phyloP scores from a whole-genome alignment of 768 basidiomycete genomes.

The Xerocomus brunneocitrinus region DNA sequence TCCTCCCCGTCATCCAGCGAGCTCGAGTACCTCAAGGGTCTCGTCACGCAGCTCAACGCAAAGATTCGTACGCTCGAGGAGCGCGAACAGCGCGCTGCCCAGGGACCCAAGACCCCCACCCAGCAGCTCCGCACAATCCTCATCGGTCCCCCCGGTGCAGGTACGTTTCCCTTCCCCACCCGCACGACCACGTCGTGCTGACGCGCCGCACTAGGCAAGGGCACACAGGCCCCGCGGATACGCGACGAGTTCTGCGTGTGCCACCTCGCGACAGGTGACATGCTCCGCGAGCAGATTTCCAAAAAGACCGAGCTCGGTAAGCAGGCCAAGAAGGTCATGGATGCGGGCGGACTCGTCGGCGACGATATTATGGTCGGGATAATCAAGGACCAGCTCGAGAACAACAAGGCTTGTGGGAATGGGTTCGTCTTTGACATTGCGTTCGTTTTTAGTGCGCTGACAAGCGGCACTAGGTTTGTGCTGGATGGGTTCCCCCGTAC shows the following conservation, averaged over 20 bases:
- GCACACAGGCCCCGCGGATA: constrained; percentile 94
- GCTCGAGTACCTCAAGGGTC: constrained; percentile 90
- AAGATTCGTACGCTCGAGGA: constrained; percentile 83
- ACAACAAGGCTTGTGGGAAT: constrained; percentile 89
- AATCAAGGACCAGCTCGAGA: constrained; percentile 93
- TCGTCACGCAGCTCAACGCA: constrained; percentile 84
- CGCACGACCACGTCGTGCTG: background rate
- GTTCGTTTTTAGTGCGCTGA: background rate
- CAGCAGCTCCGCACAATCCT: constrained; percentile 87
- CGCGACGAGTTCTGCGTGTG: constrained; percentile 92
- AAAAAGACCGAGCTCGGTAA: constrained; percentile 83
- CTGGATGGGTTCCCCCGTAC: constrained; percentile 99
- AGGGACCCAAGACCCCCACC: constrained; percentile 53
- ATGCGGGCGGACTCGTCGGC: constrained; percentile 87
- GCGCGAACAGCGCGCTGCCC: constrained; percentile 48
- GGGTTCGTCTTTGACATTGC: constrained; percentile 64
- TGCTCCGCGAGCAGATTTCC: constrained; percentile 92
- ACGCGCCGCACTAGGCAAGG: constrained; percentile 68
- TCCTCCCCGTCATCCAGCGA: constrained; percentile 65
- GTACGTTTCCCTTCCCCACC: constrained; percentile 43
- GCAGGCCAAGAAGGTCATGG: constrained; percentile 97
- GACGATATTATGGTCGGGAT: constrained; percentile 98
- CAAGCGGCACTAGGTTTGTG: constrained; percentile 65
- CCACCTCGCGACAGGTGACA: constrained; percentile 98
- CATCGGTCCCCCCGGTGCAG: constrained; percentile 95